A percentile compares a stretch with the other conserved stretches of the same genome.
Evolutionary conservation across 371 early-diverging fungal species (phyloP).

Genomic region (Mucor sp.): DNA sequence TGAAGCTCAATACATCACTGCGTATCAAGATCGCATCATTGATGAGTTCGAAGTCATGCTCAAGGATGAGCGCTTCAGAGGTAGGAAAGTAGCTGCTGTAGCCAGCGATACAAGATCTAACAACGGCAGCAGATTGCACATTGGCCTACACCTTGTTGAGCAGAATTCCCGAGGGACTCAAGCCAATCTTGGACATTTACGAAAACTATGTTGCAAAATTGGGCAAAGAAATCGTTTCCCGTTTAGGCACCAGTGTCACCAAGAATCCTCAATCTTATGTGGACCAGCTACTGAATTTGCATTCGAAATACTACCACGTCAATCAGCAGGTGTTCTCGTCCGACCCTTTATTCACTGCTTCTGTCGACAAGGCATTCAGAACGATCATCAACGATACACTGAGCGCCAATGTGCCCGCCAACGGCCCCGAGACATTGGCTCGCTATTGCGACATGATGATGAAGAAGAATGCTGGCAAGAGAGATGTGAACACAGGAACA

Average conservation of each 20-base stretch:
- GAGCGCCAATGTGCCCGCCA: constrained; percentile 42
- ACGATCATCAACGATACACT: constrained; percentile 67
- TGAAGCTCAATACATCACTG: constrained; percentile 74
- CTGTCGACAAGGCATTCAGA: constrained; percentile 86
- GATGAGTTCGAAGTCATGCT: constrained; percentile 76
- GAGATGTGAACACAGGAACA: constrained; percentile 20
- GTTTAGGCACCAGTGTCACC: constrained; percentile 51
- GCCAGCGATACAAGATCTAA: not conserved
- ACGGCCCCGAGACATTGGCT: constrained; percentile 79
- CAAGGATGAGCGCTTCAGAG: constrained; percentile 61
- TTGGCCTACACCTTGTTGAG: constrained; percentile 69
- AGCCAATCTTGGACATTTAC: constrained; percentile 62
- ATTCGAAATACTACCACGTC: constrained; percentile 64
- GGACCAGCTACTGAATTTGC: constrained; percentile 64
- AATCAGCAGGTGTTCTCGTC: constrained; percentile 64
- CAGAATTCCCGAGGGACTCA: constrained; percentile 67
- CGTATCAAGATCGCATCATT: constrained; percentile 67
- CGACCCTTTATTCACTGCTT: constrained; percentile 76
- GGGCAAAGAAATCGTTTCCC: constrained; percentile 61
- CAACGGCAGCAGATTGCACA: constrained; percentile 62
- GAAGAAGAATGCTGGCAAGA: constrained; percentile 57
- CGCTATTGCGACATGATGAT: constrained; percentile 82
- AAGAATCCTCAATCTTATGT: constrained; percentile 78
- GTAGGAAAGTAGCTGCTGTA: constrained; percentile 24
- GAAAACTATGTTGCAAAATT: constrained; percentile 64